These are phyloP conservation scores for Picea mariana DNA, from an alignment of 83 land plant genomes.

Conservation along the genomic window DNA sequence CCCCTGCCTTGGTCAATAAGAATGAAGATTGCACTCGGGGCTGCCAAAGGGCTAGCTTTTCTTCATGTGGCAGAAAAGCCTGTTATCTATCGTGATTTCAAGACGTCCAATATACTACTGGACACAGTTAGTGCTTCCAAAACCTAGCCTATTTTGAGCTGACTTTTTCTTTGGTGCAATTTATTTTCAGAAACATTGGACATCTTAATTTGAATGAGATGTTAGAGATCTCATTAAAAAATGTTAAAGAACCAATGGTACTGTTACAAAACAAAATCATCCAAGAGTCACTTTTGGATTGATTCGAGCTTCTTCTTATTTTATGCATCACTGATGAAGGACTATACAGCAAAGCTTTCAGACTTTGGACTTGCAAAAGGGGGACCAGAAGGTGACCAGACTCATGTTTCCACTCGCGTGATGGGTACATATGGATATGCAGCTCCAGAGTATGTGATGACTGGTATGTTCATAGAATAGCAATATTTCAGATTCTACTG, in stretches of 20 bases:
- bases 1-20: conserved; percentile 43
- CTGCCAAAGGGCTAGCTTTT: conserved; percentile 44
- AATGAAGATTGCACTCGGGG: conserved; percentile 37
- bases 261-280: not conserved
- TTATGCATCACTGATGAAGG: conserved; percentile 26
- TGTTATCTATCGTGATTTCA: conserved; percentile 47
- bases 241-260: not conserved
- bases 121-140: conserved; percentile 14
- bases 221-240: not conserved
- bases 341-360: conserved; percentile 53
- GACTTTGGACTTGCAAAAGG: conserved; percentile 64
- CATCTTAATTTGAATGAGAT: too few relatives aligned
- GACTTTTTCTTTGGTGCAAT: not conserved
- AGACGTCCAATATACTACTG: conserved; percentile 38
- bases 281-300: not conserved
- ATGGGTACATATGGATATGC: conserved; percentile 69
- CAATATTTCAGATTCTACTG: not conserved
- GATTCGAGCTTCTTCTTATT: not conserved
- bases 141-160: too few relatives aligned
- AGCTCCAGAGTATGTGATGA: conserved; percentile 64
- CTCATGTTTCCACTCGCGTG: conserved; percentile 55
- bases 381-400: conserved; percentile 54
- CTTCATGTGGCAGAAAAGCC: conserved; percentile 44
- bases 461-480: conserved; percentile 32
- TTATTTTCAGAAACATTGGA: not conserved